phyloP scores from a whole-genome alignment of 371 early-diverging fungal genomes.

The Zopfochytrium polystomum region DNA sequence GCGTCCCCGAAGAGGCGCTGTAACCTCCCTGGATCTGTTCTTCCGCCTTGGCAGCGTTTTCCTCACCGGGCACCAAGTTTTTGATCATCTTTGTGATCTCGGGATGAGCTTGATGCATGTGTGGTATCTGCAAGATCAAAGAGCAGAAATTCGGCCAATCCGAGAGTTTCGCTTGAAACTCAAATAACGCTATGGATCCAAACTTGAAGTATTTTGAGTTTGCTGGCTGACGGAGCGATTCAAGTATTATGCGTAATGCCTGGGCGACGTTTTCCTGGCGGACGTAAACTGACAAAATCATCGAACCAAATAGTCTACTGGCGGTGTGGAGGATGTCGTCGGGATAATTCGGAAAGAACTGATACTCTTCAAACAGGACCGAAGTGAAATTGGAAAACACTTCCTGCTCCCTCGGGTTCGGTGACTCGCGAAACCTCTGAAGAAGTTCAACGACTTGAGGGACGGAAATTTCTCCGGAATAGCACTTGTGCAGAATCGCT shows the following conservation, averaged over 20 bases:
- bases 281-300: conserved; percentile 83
- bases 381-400: conserved; percentile 80
- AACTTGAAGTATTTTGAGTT: conserved; percentile 85
- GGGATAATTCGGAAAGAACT: conserved; percentile 90
- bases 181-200: conserved; percentile 80
- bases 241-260: conserved; percentile 80
- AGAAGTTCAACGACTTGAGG: conserved; percentile 72
- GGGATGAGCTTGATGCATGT: conserved; percentile 72
- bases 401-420: conserved; percentile 66
- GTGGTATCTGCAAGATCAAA: conserved; percentile 72
- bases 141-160: conserved; percentile 91
- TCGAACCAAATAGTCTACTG: conserved; percentile 79
- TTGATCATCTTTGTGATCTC: conserved; percentile 56
- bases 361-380: conserved; percentile 89
- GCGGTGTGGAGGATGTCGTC: conserved; percentile 88
- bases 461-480: conserved; percentile 70
- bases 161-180: conserved; percentile 75
- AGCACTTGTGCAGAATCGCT: conserved; percentile 72
- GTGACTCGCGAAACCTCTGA: conserved; percentile 66
- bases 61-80: conserved; percentile 22
- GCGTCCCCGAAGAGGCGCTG: not conserved
- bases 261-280: conserved; percentile 68
- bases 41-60: conserved; percentile 14
- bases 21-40: conserved; percentile 11
- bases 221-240: conserved; percentile 75